Conservation (phyloP, 257 asterid genomes). For the Jasminum sambac region DNA sequence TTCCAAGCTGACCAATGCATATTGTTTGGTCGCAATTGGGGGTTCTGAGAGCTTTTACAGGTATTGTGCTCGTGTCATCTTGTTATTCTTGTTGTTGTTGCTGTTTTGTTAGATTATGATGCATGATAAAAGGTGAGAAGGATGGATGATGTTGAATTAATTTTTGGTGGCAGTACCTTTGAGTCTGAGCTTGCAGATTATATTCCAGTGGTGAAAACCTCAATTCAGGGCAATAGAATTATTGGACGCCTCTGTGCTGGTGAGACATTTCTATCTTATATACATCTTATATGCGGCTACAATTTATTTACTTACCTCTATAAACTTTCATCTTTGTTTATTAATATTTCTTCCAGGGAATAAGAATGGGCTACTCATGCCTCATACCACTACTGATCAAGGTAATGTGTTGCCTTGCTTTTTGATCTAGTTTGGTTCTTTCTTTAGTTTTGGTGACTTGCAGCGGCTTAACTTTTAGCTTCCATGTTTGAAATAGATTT, state of each 20-base stretch:
- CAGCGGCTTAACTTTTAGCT: neutral
- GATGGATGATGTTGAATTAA: neutral
- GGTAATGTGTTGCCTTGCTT: slow-evolving; percentile 37
- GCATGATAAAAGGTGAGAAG: neutral
- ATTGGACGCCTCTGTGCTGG: slow-evolving; percentile 93
- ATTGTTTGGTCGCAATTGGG: slow-evolving; percentile 90
- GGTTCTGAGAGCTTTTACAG: slow-evolving; percentile 96
- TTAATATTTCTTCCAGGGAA: slow-evolving; percentile 52
- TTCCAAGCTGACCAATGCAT: slow-evolving; percentile 91
- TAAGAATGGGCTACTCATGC: slow-evolving; percentile 90
- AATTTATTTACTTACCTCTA: neutral
- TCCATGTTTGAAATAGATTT: neutral
- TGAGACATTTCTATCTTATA: slow-evolving; percentile 25
- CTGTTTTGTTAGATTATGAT: no score
- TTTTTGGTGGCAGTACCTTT: slow-evolving; percentile 58
- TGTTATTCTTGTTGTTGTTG: slow-evolving; percentile 5
- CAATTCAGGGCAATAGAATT: slow-evolving; percentile 83
- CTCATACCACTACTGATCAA: slow-evolving; percentile 95
- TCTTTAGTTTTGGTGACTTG: neutral
- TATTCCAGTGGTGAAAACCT: slow-evolving; percentile 87
- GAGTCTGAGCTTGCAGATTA: slow-evolving; percentile 77
- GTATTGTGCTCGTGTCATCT: slow-evolving; percentile 22
- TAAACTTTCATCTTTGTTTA: slow-evolving; percentile 3
- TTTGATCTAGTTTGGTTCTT: neutral
- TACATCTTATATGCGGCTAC: neutral